phyloP scores from a whole-genome alignment of 2,329 filamentous ascomycete species.

The Ophiostoma sp. region DNA sequence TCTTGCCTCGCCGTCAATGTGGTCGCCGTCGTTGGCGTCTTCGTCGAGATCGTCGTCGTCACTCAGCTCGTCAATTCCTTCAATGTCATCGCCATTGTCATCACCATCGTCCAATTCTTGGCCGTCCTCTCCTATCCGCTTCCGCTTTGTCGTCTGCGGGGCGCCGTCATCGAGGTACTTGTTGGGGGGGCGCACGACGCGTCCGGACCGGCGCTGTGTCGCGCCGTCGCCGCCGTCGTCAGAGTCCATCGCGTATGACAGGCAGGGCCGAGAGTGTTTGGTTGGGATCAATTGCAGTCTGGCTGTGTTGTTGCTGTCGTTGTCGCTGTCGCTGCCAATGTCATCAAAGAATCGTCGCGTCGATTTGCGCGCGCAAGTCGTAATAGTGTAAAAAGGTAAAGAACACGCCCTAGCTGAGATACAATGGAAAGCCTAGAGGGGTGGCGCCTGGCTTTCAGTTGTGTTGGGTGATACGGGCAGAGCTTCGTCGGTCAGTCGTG shows the following conservation, averaged over 20 bases:
- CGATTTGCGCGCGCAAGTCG: constrained; percentile 9
- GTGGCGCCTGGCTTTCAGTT: constrained; percentile 5
- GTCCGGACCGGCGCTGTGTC: constrained; percentile 61
- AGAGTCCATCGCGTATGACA: constrained; percentile 19
- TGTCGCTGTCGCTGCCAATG: neutral
- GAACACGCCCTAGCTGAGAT: constrained; percentile 2
- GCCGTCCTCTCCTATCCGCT: constrained; percentile 37
- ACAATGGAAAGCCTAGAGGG: neutral
- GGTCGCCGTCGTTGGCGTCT: constrained; percentile 31
- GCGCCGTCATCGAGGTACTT: constrained; percentile 55
- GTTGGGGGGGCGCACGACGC: constrained; percentile 56
- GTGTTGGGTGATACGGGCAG: neutral
- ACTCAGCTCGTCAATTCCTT: constrained; percentile 28
- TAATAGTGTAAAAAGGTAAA: neutral
- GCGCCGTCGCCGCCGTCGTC: constrained; percentile 19
- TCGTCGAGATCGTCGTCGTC: constrained; percentile 38
- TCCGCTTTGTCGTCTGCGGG: constrained; percentile 51
- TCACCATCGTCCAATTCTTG: constrained; percentile 42
- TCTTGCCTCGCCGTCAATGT: constrained; percentile 28
- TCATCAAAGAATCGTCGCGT: constrained; percentile 3
- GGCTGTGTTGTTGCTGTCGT: neutral
- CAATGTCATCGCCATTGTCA: constrained; percentile 38
- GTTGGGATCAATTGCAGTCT: neutral
- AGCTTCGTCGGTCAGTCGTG: neutral
- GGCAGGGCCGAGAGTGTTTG: neutral